Percentiles rank a stretch among this genome's conserved stretches.
phyloP scores from a whole-genome alignment of 352 stramenopile species.

The Globisporangium radiosum region DNA sequence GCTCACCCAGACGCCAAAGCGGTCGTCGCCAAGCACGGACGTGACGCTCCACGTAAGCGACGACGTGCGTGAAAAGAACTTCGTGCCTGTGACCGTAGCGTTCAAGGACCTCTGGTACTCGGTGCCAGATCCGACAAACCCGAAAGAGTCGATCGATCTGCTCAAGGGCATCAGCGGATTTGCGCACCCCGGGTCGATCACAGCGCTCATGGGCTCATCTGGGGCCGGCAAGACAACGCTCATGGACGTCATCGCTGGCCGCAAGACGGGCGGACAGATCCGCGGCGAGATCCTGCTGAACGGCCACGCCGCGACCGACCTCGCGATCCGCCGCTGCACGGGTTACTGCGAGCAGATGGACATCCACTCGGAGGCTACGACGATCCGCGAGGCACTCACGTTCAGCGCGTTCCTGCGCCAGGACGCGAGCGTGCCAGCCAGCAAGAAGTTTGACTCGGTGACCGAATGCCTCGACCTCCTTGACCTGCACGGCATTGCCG shows the following conservation, averaged over 20 bases:
- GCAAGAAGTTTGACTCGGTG: background rate
- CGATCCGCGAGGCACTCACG: constrained; percentile 83
- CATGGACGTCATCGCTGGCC: constrained; percentile 90
- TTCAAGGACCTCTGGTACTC: background rate
- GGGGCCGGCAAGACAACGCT: constrained; percentile 86
- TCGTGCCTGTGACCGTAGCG: background rate
- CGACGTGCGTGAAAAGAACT: background rate
- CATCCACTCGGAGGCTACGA: constrained; percentile 80
- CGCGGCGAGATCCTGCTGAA: constrained; percentile 81
- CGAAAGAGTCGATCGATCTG: background rate
- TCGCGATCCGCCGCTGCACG: constrained; percentile 26
- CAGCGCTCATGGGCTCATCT: constrained; percentile 72
- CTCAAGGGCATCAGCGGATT: background rate
- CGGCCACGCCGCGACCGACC: constrained; percentile 31
- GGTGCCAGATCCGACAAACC: background rate
- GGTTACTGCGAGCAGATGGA: constrained; percentile 84
- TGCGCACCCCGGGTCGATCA: background rate
- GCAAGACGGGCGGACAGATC: constrained; percentile 81
- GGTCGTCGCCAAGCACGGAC: too few relatives aligned
- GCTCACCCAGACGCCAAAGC: background rate
- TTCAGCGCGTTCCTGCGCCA: constrained; percentile 86
- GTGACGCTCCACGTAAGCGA: too few relatives aligned
- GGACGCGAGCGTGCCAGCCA: background rate
- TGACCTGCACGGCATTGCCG: constrained; percentile 14
- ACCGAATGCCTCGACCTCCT: background rate